Base-by-base conservation (phyloP, 352 stramenopile species). In the Globisporangium perplexum region DNA sequence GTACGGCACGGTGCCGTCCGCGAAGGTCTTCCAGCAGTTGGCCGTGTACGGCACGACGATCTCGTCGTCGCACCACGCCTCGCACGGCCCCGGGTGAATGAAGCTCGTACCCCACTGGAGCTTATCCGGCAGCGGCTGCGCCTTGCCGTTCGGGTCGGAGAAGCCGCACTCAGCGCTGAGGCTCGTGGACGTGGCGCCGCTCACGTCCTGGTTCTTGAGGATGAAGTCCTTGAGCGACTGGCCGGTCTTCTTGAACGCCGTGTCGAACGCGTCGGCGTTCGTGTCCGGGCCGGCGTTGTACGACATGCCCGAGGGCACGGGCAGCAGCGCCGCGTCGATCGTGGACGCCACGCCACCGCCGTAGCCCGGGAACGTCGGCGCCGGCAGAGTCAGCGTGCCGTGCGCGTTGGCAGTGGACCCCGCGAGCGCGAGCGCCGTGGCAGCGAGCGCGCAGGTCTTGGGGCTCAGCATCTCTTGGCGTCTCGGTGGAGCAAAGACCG, bases 41-140 rank as follows among this genome's bases (percentile, higher is more conserved):
- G 35, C 59, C 0, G 47, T 60, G 38, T 49, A 61, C 15, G 47
- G 48, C 26, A 60, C 45, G 6, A 47, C 43, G 39, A 55, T 39
- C 35, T 47, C 52, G 52, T 64, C 44, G 45, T 60, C 55, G 33
- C 57, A 59, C 42, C 41, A 59, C 7, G 51, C 44, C 31, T 63
- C 51, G n/a, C 56, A 63, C 23, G 56, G 56, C 0, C 56, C 56
- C 2, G 42, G 30, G 47, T 60, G 46, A 17, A 47, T 53, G 53
- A 59, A 53, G 8, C 18, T 43, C 6, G 48, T n/a, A n/a, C n/a
- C 15, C 24, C 41, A 57, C 30, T 45, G 14, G 14, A 61, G 35
- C 35, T 55, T 24, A 11, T 47, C 45, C 6, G 54, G 54, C 7
- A 60, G 54, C 33, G 45, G 22, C 22, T 60, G 54, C 22, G 54